Evolutionary conservation across 345 rosid species (phyloP).

Genomic region (Citrus trifoliata): DNA sequence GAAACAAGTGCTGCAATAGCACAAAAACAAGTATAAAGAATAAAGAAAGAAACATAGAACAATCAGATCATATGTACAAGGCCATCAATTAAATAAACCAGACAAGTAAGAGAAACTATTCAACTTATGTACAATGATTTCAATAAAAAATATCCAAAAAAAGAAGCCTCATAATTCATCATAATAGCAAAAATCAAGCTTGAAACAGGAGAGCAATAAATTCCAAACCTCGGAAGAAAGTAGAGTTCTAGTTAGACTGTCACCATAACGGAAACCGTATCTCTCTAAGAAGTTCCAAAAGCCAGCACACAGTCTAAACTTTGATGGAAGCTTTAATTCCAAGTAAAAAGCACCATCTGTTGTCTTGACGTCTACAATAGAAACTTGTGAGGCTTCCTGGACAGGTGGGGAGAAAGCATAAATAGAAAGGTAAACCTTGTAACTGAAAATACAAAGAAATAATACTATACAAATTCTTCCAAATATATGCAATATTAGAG

Average conservation of each 20-base stretch:
- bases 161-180: neutral
- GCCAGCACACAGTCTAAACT: slow-evolving; percentile 31
- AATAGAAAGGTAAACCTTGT: neutral
- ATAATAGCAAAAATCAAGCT: slow-evolving; percentile 3
- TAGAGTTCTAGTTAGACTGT: slow-evolving; percentile 43
- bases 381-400: slow-evolving; percentile 70
- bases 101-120: neutral
- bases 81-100: neutral
- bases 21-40: neutral
- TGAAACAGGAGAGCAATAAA: slow-evolving; percentile 18
- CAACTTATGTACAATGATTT: neutral
- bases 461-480: neutral
- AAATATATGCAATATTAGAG: neutral
- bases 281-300: slow-evolving; percentile 81
- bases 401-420: neutral
- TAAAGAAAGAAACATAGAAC: neutral
- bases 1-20: neutral
- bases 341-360: slow-evolving; percentile 64
- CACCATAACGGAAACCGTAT: slow-evolving; percentile 88
- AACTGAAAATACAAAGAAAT: neutral
- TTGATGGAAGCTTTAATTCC: slow-evolving; percentile 69
- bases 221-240: slow-evolving; percentile 86
- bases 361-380: slow-evolving; percentile 47
- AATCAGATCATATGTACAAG: neutral
- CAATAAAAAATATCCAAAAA: neutral